Conservation (phyloP, 768 basidiomycete species). For the Ephemerocybe angulata region DNA sequence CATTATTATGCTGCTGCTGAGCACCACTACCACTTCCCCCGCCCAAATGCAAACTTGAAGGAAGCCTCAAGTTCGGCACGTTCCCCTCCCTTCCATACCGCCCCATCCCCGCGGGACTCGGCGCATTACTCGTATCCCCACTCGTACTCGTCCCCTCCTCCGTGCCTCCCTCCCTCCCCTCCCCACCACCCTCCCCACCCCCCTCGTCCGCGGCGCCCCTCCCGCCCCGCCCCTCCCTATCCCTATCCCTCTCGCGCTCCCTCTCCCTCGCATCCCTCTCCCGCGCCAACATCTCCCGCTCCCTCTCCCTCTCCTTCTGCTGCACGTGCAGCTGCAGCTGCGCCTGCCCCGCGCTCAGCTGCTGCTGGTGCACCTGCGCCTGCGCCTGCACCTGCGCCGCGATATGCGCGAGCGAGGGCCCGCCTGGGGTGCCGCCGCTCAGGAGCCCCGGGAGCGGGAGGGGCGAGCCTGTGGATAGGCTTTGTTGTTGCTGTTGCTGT, state of each 20-base stretch:
- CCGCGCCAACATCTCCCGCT: slow-evolving; percentile 1
- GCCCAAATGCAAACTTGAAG: too few relatives aligned
- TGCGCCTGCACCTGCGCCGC: slow-evolving; percentile 12
- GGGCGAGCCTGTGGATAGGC: neutral
- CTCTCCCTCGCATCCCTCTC: neutral
- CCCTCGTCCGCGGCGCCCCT: too few relatives aligned
- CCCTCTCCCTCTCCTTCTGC: neutral
- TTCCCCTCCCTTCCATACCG: too few relatives aligned
- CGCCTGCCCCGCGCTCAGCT: slow-evolving; percentile 4
- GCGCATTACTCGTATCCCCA: neutral
- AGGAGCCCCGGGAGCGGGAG: neutral
- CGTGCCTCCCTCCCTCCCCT: neutral
- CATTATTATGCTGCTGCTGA: too few relatives aligned
- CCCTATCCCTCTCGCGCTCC: neutral
- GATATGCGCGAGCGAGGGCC: neutral
- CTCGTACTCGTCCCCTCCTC: too few relatives aligned
- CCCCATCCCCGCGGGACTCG: neutral
- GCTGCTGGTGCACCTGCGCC: slow-evolving; percentile 8
- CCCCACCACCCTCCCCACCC: neutral
- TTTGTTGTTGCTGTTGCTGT: neutral
- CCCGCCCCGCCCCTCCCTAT: neutral
- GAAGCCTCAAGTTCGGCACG: too few relatives aligned
- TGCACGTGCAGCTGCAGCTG: slow-evolving; percentile 5
- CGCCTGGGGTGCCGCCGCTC: neutral
- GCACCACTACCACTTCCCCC: too few relatives aligned